phyloP scores from a whole-genome alignment of 2,329 filamentous ascomycete species.

The Hypoxylon rubiginosum region DNA sequence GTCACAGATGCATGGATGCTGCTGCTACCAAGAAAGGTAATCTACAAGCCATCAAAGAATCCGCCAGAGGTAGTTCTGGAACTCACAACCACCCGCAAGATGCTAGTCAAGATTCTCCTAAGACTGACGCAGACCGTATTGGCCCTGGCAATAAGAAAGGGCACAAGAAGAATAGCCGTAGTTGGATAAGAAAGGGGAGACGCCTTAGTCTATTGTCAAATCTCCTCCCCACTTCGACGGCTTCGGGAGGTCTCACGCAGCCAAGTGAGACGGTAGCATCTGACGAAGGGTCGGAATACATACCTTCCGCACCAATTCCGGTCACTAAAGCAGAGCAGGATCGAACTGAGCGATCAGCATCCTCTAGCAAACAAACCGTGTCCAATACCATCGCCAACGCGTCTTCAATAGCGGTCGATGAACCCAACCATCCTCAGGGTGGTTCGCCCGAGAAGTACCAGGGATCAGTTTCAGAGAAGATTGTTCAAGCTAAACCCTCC shows the following conservation, averaged over 20 bases:
- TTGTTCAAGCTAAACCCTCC: neutral
- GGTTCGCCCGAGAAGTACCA: neutral
- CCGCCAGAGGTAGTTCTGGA: neutral
- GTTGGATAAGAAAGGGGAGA: constrained; percentile 24
- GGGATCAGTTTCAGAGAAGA: neutral
- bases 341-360: neutral
- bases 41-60: constrained; percentile 3
- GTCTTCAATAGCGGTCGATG: neutral
- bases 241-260: neutral
- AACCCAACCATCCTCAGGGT: neutral
- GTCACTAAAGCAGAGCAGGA: neutral
- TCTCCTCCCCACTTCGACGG: constrained; percentile 22
- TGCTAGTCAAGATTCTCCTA: constrained; percentile 6
- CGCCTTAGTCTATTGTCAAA: constrained; percentile 29
- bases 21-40: constrained; percentile 27
- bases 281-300: constrained; percentile 34
- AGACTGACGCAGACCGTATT: constrained; percentile 22
- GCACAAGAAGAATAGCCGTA: constrained; percentile 18
- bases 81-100: constrained; percentile 29
- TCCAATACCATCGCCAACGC: neutral
- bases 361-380: neutral
- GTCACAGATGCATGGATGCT: constrained; percentile 38
- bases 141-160: constrained; percentile 14
- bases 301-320: constrained; percentile 26
- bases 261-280: constrained; percentile 24